Evolutionary conservation across 306 rosid species (phyloP).

Genomic region (Neltuma alba): DNA sequence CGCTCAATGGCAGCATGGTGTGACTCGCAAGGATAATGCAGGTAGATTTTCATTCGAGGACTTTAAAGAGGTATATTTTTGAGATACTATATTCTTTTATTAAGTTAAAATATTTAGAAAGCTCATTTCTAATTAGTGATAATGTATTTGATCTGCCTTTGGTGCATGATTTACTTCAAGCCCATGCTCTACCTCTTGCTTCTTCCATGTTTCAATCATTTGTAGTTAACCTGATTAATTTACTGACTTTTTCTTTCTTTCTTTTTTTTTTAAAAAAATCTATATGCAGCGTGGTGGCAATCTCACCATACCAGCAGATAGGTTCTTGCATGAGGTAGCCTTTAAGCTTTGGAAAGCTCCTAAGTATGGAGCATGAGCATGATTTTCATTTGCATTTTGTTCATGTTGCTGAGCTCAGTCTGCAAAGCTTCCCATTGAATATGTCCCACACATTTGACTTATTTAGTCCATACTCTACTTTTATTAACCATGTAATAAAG

Average conservation of each 20-base stretch:
- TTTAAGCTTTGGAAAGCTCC: conserved; percentile 99
- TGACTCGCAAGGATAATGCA: conserved; percentile 84
- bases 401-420: conserved; percentile 14
- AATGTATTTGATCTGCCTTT: conserved; percentile 17
- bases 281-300: conserved; percentile 71
- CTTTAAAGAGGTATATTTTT: conserved; percentile 68
- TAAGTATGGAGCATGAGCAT: conserved; percentile 97
- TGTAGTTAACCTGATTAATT: not conserved
- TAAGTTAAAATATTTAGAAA: not conserved
- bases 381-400: conserved; percentile 26
- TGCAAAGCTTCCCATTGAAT: conserved; percentile 6
- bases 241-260: not conserved
- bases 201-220: not conserved
- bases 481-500: not conserved
- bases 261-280: not conserved
- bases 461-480: not conserved
- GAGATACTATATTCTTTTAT: conserved; percentile 1
- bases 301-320: conserved; percentile 88
- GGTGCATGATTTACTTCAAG: conserved; percentile 18
- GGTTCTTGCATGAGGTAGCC: conserved; percentile 92
- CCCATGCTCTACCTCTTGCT: not conserved
- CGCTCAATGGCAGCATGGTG: conserved; percentile 88
- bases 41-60: conserved; percentile 70
- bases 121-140: conserved; percentile 9
- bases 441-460: not conserved